Evolutionary conservation across 805 yeast genomes (phyloP), one percentile per base, ranked within the genome.

Genomic region (Cyberlindnera nakhonratchasimensis): DNA sequence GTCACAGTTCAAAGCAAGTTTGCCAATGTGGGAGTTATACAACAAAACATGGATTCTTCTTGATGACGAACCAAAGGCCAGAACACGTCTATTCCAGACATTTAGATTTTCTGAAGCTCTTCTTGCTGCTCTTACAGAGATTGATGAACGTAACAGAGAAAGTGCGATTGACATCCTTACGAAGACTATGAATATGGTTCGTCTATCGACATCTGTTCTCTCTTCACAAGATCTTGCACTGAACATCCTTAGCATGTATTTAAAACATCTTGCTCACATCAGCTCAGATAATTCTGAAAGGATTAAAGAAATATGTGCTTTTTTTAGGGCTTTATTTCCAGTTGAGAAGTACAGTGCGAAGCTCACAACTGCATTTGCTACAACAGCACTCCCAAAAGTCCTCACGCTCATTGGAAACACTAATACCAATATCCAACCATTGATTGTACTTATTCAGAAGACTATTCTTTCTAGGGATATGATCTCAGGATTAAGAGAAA

Each of bases 11-110:
- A 78, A 71, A 51, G 55, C 43, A n/a, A 61, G 64, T 40, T 42
- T 55, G 2, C 53, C 58, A 2, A 61, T 75, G 2, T 84, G 91
- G 91, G 43, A 46, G 11, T 58, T 81, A 9, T 71, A 79, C 50
- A 55, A 58, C 38, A 53, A 54, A 14, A 58, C 66, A 40, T 77
- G 79, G 77, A 20, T 29, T 0, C 23, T 41, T 0, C 50, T 70
- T 19, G 50, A 54, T 7, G 40, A 48, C 2, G 61, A 63, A n/a
- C 51, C 54, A 13, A 47, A 55, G 36, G 40, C 61, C 33, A 72
- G 79, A 47, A 65, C 67, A 37, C 66, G 62, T 39, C 46, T 63
- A 1, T 65, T 77, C 44, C 69, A 71, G 38, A 67, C 64, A 32
- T 55, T 73, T 28, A 72, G 66, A 43, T 59, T 70, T 39, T 64